phyloP scores from a whole-genome alignment of 202 grass and related monocot genomes.

The Schoenoplectus tabernaemontani region DNA sequence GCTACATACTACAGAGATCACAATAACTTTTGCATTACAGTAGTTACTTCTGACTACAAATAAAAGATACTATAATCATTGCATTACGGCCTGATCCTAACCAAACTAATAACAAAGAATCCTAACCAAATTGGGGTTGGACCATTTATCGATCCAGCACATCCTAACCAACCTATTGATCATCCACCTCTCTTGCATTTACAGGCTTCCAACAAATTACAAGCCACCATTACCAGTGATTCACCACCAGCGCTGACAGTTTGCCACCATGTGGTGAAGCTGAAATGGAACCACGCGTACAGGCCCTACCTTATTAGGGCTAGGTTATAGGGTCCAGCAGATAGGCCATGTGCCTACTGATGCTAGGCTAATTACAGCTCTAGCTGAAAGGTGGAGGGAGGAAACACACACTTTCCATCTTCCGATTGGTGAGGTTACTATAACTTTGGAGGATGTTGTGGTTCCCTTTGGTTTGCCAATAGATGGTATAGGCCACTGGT shows the following conservation, averaged over 20 bases:
- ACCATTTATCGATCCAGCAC: neutral
- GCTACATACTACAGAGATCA: no score
- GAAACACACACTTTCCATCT: slow-evolving; percentile 3
- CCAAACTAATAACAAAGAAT: no score
- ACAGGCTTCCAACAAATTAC: neutral
- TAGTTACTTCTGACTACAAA: no score
- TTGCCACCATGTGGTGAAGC: neutral
- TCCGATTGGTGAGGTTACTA: neutral
- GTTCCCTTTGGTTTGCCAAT: neutral
- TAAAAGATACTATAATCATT: no score
- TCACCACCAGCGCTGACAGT: neutral
- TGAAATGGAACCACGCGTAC: neutral
- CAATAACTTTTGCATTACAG: no score
- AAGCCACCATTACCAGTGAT: neutral
- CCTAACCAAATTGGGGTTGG: no score
- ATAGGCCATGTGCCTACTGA: neutral
- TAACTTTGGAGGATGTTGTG: neutral
- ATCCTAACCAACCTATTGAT: no score
- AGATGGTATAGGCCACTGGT: neutral
- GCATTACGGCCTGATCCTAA: no score
- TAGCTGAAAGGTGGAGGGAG: slow-evolving; percentile 1
- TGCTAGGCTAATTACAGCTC: neutral
- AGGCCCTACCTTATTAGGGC: neutral
- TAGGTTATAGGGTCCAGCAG: slow-evolving; percentile 5
- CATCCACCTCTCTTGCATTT: neutral